Evolutionary conservation across 1,139 yeast genomes (phyloP), one percentile per base, ranked within the genome.

Genomic region (Blastobotrys illinoisensis): DNA sequence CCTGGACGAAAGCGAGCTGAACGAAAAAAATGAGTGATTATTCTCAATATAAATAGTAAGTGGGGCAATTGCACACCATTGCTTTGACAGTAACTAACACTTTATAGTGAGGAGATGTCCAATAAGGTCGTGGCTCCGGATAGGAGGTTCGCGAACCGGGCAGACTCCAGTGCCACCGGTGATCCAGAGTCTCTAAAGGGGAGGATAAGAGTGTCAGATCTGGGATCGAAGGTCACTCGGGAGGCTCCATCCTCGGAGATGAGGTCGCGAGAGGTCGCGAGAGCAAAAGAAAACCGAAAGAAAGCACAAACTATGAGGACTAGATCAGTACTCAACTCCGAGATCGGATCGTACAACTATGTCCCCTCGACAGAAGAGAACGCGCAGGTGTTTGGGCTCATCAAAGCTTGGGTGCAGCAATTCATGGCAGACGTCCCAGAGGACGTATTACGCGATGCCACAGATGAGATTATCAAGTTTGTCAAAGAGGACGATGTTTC

Each of bases 171-270:
- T 55, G 81, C 80, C 13, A 67, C 75, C 49, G 82, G 85, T 14
- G 81, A 78, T 49, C 96, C 96, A 0, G 80, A 80, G 52, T 83
- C 95, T 0, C 72, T 89, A 64, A 79, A 76, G 5, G 96, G 96
- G 1, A 81, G 77, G 56, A 75, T 89, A 20, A 72, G 82, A 2
- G 72, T 79, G 52, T 74, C 75, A 46, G 95, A 88, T 55, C 81
- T 89, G 86, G 97, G 97, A 0, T 66, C 80, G 4, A 32, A 32
- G 11, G 40, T 32, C 16, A 32, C 40, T n/a, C 14, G 40, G 11
- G 40, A 32, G 40, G 40, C 40, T 5, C 40, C 40, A 3, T 32
- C 40, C 40, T 32, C 40, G 40, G 40, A 32, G 16, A n/a, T 32
- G 40, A 32, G 40, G 16, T 32, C 40, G 16, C 40, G 40, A n/a